Percentiles rank a stretch among this genome's conserved stretches.
These are phyloP conservation scores for Tylopilus sp. DNA, from an alignment of 1,284 basidiomycete species.

Conservation along the genomic window DNA sequence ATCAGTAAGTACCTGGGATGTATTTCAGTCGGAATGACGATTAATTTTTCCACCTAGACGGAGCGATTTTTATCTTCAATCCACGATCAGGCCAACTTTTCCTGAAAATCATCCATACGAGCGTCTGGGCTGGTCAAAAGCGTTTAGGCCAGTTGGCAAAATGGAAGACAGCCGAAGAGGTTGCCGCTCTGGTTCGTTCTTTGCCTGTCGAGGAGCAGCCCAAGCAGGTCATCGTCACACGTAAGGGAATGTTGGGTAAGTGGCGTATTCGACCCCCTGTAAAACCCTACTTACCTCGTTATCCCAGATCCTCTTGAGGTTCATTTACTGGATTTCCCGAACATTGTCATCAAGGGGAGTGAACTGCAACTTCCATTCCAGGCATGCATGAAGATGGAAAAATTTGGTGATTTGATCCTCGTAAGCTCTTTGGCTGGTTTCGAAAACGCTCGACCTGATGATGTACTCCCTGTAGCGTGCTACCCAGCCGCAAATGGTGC, in stretches of 20 bases:
- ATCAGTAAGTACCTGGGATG: conserved; percentile 62
- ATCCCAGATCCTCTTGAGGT: conserved; percentile 88
- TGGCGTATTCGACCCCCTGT: background rate
- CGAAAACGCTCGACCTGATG: conserved; percentile 1
- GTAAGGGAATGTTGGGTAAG: conserved; percentile 97
- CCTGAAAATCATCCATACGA: conserved; percentile 99
- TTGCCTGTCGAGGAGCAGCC: conserved; percentile 99
- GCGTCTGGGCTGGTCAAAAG: conserved; percentile 99
- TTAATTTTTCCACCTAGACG: conserved; percentile 50
- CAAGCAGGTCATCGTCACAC: conserved; percentile 98
- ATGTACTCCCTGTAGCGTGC: conserved; percentile 56
- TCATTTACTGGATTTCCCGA: conserved; percentile 98
- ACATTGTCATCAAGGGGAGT: conserved; percentile 99
- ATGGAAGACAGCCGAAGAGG: conserved; percentile 99
- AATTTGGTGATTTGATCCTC: conserved; percentile 96
- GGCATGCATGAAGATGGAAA: conserved; percentile 99
- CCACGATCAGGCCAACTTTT: conserved; percentile 98
- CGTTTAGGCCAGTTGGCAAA: conserved; percentile 99
- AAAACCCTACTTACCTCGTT: conserved; percentile 6
- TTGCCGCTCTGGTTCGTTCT: conserved; percentile 94
- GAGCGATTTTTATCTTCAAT: conserved; percentile 99
- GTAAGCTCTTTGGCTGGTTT: conserved; percentile 37
- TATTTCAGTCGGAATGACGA: background rate
- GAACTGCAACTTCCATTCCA: conserved; percentile 99
- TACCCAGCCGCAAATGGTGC: conserved; percentile 98